Conservation (phyloP, 129 eudicot species). For the Helianthus tuberosus region DNA sequence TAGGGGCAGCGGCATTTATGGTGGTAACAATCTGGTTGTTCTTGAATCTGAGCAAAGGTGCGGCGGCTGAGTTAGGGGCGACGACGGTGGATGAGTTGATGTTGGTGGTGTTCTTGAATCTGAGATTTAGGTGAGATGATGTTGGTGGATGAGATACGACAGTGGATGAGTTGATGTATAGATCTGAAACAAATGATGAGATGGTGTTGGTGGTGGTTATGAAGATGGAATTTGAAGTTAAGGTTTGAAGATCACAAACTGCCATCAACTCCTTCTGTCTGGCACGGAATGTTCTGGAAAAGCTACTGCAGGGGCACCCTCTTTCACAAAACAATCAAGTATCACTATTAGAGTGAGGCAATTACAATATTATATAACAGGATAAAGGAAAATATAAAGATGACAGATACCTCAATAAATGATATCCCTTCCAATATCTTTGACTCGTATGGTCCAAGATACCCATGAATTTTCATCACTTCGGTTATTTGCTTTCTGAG, state of each 20-base stretch:
- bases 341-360: constrained; percentile 41
- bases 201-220: too few relatives aligned
- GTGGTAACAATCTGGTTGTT: too few relatives aligned
- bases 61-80: too few relatives aligned
- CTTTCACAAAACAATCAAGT: constrained; percentile 50
- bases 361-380: constrained; percentile 4
- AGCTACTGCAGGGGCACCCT: constrained; percentile 90
- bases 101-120: too few relatives aligned
- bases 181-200: too few relatives aligned
- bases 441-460: constrained; percentile 75
- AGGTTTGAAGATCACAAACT: constrained; percentile 30
- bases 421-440: constrained; percentile 75
- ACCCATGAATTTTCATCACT: constrained; percentile 73
- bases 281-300: constrained; percentile 51
- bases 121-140: too few relatives aligned
- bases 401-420: constrained; percentile 60
- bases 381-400: constrained; percentile 6
- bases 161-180: too few relatives aligned
- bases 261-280: constrained; percentile 43
- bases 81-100: too few relatives aligned
- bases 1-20: too few relatives aligned
- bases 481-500: constrained; percentile 78
- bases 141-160: too few relatives aligned
- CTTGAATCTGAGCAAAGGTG: too few relatives aligned
- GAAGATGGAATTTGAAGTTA: too few relatives aligned